Percentiles rank a stretch among this genome's conserved stretches.
These are phyloP conservation scores for Rhodotorula sp. DNA, from an alignment of 1,284 basidiomycete genomes.

Conservation along the genomic window DNA sequence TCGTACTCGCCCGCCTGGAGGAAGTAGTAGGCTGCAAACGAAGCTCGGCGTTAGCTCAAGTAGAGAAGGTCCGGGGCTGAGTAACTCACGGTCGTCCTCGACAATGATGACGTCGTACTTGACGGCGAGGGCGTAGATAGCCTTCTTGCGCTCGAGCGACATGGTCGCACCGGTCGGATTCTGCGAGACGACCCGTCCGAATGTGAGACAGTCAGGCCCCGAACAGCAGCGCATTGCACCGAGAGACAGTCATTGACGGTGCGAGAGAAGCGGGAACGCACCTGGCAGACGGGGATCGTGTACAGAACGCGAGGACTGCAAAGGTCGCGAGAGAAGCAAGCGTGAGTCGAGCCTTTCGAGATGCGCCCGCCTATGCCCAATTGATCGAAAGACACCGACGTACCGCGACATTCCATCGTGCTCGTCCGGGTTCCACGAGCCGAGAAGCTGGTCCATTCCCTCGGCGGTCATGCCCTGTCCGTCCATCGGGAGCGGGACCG, in stretches of 20 bases:
- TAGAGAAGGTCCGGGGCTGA: background rate
- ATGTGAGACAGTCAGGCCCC: too few species aligned
- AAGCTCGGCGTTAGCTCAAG: constrained; percentile 58
- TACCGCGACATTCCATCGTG: constrained; percentile 60
- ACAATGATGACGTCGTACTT: constrained; percentile 62
- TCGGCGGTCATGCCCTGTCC: constrained; percentile 67
- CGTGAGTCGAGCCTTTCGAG: background rate
- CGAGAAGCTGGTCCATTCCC: constrained; percentile 63
- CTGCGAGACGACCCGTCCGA: constrained; percentile 56
- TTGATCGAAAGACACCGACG: constrained; percentile 33
- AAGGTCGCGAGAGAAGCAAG: constrained; percentile 1
- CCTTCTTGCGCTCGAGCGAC: constrained; percentile 67
- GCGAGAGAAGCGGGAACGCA: background rate
- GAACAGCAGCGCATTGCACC: too few species aligned
- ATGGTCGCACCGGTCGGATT: constrained; percentile 71
- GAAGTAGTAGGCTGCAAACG: constrained; percentile 69
- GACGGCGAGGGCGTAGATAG: constrained; percentile 74
- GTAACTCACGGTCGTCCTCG: constrained; percentile 38
- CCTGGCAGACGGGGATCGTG: constrained; percentile 60
- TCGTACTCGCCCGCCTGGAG: constrained; percentile 63
- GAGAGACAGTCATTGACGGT: background rate
- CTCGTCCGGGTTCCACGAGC: constrained; percentile 65
- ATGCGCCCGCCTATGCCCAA: background rate
- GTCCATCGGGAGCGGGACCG: constrained; percentile 70
- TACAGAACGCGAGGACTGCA: constrained; percentile 72